Base-by-base conservation (phyloP, 2,329 filamentous ascomycete genomes). In the Clonostachys rosea region DNA sequence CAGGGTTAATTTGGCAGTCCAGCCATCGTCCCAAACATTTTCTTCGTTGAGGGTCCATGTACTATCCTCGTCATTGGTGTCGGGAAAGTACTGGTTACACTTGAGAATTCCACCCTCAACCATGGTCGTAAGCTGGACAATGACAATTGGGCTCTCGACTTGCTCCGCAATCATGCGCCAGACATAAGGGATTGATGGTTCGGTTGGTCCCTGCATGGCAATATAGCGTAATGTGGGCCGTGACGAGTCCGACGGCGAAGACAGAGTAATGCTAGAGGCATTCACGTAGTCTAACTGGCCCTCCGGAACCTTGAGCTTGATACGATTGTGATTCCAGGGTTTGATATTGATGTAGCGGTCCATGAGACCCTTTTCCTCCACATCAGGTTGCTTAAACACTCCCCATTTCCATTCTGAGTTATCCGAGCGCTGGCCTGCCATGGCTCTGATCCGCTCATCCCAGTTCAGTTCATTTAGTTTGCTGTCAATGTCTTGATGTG, bases 111-210 rank as follows among this genome's bases (percentile, higher is more conserved):
- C 78, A 34, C 79, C 76, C 66, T 97, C 92, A 60, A 88, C 78
- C 24, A 90, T 92, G 62, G 91, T 89, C 3, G 92, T 99, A 52
- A 99, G 80, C 89, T 97, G 96, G 48, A 97, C 85, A 46, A 97
- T 86, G 48, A 97, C 89, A 2, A 83, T 90, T 3, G 86, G 82
- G 42, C 84, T 83, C 24, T 70, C 60, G 45, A 78, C 66, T 65
- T 95, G 89, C 59, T 95, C 85, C 63, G 89, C 88, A 35, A 96
- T 75, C 94, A 99, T 99, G 60, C 94, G 89, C 89, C 92, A 99
- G 54, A 95, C 88, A 60, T 95, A 90, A 54, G 84, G 81, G 47
- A 86, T 76, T 14, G 87, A 89, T 24, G 81, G 79, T 50, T 76
- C 67, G 59, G 91, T 96, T 6, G 94, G 94, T 1, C 94, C 94